These are phyloP conservation scores for Kodamaea jinghongensis DNA, from an alignment of 805 yeast genomes.

Conservation along the genomic window DNA sequence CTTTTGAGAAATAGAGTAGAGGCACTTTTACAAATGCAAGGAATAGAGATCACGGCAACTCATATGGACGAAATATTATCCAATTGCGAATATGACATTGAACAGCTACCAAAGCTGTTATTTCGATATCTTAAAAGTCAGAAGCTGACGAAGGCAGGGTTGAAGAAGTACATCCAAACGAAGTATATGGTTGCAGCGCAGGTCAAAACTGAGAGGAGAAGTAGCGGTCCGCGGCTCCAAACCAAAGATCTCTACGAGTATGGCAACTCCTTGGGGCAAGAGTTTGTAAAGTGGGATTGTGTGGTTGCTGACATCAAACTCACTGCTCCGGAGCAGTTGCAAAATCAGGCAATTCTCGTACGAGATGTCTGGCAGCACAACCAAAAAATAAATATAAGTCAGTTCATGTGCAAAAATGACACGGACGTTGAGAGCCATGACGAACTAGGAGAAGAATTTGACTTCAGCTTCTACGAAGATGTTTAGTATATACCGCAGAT, in stretches of 20 bases:
- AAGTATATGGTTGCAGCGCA: no score
- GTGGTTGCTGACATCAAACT: conserved; percentile 1
- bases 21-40: neutral
- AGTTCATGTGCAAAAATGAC: no score
- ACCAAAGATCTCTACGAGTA: no score
- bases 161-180: no score
- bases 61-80: neutral
- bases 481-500: no score
- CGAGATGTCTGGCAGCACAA: no score
- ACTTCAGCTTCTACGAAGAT: no score
- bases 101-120: neutral
- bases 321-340: neutral
- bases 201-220: neutral
- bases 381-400: no score
- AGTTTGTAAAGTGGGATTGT: neutral
- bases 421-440: conserved; percentile 1
- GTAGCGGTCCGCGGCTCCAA: conserved; percentile 7
- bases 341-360: neutral
- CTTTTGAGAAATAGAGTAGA: neutral
- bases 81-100: neutral
- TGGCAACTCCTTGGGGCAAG: neutral
- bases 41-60: neutral
- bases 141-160: neutral
- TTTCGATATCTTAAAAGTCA: neutral
- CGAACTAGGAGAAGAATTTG: no score